Evolutionary conservation across 2,329 filamentous ascomycete genomes (phyloP), one percentile per base, ranked within the genome.

Genomic region (Xylaria digitata): DNA sequence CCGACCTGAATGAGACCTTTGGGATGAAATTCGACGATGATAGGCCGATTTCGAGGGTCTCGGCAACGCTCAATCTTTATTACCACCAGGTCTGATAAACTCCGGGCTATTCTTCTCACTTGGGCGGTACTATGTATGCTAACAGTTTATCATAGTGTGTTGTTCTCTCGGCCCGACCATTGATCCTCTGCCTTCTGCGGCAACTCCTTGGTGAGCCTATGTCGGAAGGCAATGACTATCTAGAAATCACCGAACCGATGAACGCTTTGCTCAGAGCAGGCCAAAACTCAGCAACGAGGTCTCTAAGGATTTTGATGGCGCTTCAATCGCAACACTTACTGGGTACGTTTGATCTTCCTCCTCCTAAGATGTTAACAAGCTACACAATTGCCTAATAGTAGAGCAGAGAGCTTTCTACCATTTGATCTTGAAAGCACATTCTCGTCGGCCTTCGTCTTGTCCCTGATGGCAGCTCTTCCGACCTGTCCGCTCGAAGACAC

Each of bases 381-480:
- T 23, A 19, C 13, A 9, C 3, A 17, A 15, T 13, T 19, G 7
- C 23, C 45, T 23, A 23, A 34, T 48, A 17, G 48, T 3, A 8
- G 19, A 30, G n/a, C 21, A 61, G 59, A 61, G 48, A 61, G 54
- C 42, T 61, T 61, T 34, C 30, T 61, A 9, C 59, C 59, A 1
- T 61, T 61, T 19, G 59, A 61, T 15, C 59, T 61, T 9, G 59
- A 61, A 40, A 61, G 59, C 13, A 61, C 59, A 21, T 63, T 63
- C 43, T 56, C 52, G 11, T 63, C 60, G 6, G 60, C 60, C 17
- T 63, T 56, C 32, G 52, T 63, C 4, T n/a, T 56, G 21, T 56
- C 52, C 23, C 30, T 63, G 21, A 56, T 63, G 60, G 60, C 52
- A 26, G 60, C 60, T 7, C 21, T 63, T 2, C 52, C 52, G 5